phyloP scores from a whole-genome alignment of 2,329 filamentous ascomycete genomes.

The Penicillium vulpinum region DNA sequence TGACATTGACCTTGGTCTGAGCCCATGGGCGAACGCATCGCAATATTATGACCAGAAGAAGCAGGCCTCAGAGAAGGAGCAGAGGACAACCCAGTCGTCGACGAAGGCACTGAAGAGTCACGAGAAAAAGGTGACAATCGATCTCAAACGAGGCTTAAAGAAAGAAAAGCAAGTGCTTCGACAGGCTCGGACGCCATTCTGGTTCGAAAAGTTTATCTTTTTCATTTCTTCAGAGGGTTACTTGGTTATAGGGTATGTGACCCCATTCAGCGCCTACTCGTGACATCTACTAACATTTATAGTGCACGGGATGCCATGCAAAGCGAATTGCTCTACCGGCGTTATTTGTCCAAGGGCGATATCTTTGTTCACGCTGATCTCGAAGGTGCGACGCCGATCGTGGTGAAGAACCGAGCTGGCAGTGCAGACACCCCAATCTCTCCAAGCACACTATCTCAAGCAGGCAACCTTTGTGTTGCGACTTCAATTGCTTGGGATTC shows the following conservation, averaged over 20 bases:
- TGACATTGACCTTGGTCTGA: conserved; percentile 79
- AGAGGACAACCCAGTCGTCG: conserved; percentile 81
- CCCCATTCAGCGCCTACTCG: background rate
- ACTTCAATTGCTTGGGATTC: conserved; percentile 92
- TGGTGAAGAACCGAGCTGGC: conserved; percentile 83
- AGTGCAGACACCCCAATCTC: conserved; percentile 83
- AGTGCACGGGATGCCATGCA: conserved; percentile 82
- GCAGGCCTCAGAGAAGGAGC: conserved; percentile 78
- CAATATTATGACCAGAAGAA: conserved; percentile 92
- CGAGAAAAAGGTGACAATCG: conserved; percentile 81
- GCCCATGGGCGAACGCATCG: conserved; percentile 84
- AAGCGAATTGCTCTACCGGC: conserved; percentile 86
- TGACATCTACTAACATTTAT: conserved; percentile 13
- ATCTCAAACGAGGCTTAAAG: conserved; percentile 84
- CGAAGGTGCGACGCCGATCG: conserved; percentile 76
- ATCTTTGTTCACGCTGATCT: conserved; percentile 90
- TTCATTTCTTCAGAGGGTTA: conserved; percentile 97
- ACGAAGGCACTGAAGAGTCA: conserved; percentile 82
- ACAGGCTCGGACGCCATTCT: conserved; percentile 77
- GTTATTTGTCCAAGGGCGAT: conserved; percentile 83
- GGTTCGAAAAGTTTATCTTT: conserved; percentile 97
- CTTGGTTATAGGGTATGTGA: conserved; percentile 68
- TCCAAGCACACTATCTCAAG: conserved; percentile 86
- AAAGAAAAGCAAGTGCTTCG: conserved; percentile 86
- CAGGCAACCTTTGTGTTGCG: conserved; percentile 79